A percentile compares a stretch with the other conserved stretches of the same genome.
These are phyloP conservation scores for Lizonia empirigonia DNA, from an alignment of 2,329 filamentous ascomycete species.

Conservation along the genomic window DNA sequence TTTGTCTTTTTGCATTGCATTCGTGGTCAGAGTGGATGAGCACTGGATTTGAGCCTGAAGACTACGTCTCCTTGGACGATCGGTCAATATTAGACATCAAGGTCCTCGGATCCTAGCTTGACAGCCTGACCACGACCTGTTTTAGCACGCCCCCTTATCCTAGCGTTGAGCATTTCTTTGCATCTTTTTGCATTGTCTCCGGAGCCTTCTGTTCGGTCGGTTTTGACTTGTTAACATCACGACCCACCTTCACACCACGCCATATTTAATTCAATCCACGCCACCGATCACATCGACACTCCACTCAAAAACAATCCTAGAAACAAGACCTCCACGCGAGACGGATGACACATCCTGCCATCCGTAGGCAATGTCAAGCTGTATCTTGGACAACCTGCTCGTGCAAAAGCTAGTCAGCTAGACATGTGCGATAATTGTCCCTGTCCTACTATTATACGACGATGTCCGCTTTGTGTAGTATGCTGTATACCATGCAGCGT, in stretches of 20 bases:
- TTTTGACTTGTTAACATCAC: background rate
- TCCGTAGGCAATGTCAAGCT: background rate
- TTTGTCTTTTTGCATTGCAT: constrained; percentile 36
- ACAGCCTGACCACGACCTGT: background rate
- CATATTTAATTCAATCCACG: constrained; percentile 2
- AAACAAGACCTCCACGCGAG: background rate
- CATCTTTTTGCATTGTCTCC: constrained; percentile 9
- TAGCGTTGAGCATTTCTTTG: constrained; percentile 17
- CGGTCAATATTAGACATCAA: constrained; percentile 2
- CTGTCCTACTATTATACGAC: background rate
- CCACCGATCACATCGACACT: constrained; percentile 5
- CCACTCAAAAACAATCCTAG: constrained; percentile 9
- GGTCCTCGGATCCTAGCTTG: background rate
- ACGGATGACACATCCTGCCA: constrained; percentile 3
- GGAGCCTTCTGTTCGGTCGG: constrained; percentile 8
- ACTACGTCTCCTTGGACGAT: background rate
- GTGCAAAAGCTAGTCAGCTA: background rate
- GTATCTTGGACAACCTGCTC: background rate
- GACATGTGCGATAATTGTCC: background rate
- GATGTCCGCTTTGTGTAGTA: background rate
- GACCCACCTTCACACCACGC: background rate
- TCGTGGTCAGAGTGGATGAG: constrained; percentile 24
- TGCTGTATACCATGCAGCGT: background rate
- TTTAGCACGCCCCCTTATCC: background rate
- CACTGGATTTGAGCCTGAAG: background rate